These are phyloP conservation scores for Triangularia setosa DNA, from an alignment of 2,329 filamentous ascomycete species.

Conservation along the genomic window DNA sequence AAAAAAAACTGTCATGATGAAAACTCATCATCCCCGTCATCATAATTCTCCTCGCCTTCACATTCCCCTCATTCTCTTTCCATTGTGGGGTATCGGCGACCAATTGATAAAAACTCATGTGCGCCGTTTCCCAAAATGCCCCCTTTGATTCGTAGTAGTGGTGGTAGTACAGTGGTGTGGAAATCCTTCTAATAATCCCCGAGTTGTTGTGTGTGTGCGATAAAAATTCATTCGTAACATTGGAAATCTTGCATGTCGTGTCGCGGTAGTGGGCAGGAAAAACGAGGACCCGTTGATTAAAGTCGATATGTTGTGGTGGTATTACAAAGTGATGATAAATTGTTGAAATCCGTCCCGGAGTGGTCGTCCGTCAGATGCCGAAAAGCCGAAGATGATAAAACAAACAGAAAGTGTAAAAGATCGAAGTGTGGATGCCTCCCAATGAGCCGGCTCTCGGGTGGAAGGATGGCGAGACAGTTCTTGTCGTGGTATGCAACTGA, in stretches of 20 bases:
- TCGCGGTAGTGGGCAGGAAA: slow-evolving; percentile 11
- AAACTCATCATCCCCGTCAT: not conserved
- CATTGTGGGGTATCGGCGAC: slow-evolving; percentile 1
- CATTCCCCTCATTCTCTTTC: not conserved
- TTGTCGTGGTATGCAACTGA: slow-evolving; percentile 2
- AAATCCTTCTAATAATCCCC: not conserved
- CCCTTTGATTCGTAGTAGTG: not conserved
- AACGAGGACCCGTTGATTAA: slow-evolving; percentile 25
- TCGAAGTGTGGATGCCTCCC: slow-evolving; percentile 11
- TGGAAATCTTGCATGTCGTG: slow-evolving; percentile 21
- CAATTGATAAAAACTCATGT: not conserved
- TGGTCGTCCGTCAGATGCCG: slow-evolving; percentile 1
- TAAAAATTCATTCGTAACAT: slow-evolving; percentile 9
- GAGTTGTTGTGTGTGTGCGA: slow-evolving; percentile 2
- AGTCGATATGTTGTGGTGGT: slow-evolving; percentile 24
- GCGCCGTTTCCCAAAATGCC: not conserved
- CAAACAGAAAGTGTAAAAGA: slow-evolving; percentile 10
- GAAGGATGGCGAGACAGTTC: slow-evolving; percentile 6
- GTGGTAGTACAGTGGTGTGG: not conserved
- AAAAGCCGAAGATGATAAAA: slow-evolving; percentile 11
- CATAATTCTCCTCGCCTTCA: not conserved
- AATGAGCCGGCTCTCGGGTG: slow-evolving; percentile 24
- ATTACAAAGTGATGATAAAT: slow-evolving; percentile 20
- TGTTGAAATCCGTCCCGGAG: slow-evolving; percentile 14
- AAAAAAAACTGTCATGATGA: not conserved